phyloP scores from a whole-genome alignment of 352 stramenopile species.

The Globisporangium mamillatum region DNA sequence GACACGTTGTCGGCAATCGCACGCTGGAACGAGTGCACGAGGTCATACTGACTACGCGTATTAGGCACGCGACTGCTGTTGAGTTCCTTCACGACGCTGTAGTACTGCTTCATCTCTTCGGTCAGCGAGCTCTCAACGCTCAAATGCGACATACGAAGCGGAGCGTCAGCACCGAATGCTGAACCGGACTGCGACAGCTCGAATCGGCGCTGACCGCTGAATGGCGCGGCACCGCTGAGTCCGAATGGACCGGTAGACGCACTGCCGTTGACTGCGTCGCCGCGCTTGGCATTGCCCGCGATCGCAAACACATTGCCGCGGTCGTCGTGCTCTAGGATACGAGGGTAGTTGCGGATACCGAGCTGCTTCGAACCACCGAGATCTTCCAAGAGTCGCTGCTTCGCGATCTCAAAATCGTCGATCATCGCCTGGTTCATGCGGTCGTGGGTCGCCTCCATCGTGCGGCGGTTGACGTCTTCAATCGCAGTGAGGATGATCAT shows the following conservation, averaged over 20 bases:
- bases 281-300: slow-evolving; percentile 32
- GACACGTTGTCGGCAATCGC: slow-evolving; percentile 56
- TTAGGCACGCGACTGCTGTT: slow-evolving; percentile 66
- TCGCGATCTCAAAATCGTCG: slow-evolving; percentile 79
- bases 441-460: slow-evolving; percentile 76
- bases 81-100: slow-evolving; percentile 64
- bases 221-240: slow-evolving; percentile 37
- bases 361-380: slow-evolving; percentile 64
- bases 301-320: slow-evolving; percentile 47
- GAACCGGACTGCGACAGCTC: slow-evolving; percentile 33
- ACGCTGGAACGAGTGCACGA: slow-evolving; percentile 55
- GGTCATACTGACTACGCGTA: slow-evolving; percentile 68
- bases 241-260: slow-evolving; percentile 32
- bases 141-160: slow-evolving; percentile 65
- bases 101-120: slow-evolving; percentile 85
- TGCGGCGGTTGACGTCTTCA: slow-evolving; percentile 81
- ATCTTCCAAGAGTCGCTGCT: slow-evolving; percentile 71
- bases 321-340: slow-evolving; percentile 42
- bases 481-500: slow-evolving; percentile 91
- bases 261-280: slow-evolving; percentile 15
- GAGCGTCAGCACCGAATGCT: slow-evolving; percentile 21
- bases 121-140: slow-evolving; percentile 67
- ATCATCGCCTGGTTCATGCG: slow-evolving; percentile 86
- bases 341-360: slow-evolving; percentile 73
- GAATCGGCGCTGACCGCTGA: slow-evolving; percentile 52